Base-by-base conservation (phyloP, 1,284 basidiomycete species). In the Schizophyllum amplum region DNA sequence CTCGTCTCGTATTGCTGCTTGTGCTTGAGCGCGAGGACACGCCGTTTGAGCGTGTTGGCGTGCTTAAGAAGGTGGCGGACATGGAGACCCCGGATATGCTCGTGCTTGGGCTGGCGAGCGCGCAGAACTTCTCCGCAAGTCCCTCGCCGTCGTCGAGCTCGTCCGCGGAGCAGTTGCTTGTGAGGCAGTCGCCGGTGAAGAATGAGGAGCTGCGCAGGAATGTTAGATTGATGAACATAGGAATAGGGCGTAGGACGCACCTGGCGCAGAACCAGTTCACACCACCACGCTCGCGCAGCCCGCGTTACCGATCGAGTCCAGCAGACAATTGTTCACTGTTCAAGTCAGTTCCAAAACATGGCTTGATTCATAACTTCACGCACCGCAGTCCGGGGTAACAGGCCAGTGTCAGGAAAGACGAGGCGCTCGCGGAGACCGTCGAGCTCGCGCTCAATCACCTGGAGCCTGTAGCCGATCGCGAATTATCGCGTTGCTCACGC, bases 51-150 rank as follows among this genome's bases (percentile, higher is more conserved):
- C 17, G 33, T 3, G 48, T n/a, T 20, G 13, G 9, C 4, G 48
- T 13, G 3, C 3, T 50, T 9, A 11, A n/a, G 21, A 9, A 15
- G 20, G 13, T 50, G 21, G 13, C 13, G 15, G 48, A 22, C 4
- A 20, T 9, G 48, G 48, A 15, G 13, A 50, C 48, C 4, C 21
- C 22, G 11, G 48, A 50, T 60, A 75, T 61, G 1, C 71, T 66
- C 0, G 70, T 67, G 25, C 67, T 69, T 5, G 68, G 59, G 21
- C 65, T 67, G 9, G 71, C 72, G 24, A 75, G 53, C 15, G 70
- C 65, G 62, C 75, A 77, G 60, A 76, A 77, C 59, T 69, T 64
- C 55, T 74, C 71, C 1, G 73, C 71, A 11, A 78, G 67, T 5
- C 59, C 61, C 65, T 77, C 73, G 17, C 71, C 68, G 5, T 68